phyloP scores from a whole-genome alignment of 371 early-diverging fungal species.

The Lichtheimia hyalospora region DNA sequence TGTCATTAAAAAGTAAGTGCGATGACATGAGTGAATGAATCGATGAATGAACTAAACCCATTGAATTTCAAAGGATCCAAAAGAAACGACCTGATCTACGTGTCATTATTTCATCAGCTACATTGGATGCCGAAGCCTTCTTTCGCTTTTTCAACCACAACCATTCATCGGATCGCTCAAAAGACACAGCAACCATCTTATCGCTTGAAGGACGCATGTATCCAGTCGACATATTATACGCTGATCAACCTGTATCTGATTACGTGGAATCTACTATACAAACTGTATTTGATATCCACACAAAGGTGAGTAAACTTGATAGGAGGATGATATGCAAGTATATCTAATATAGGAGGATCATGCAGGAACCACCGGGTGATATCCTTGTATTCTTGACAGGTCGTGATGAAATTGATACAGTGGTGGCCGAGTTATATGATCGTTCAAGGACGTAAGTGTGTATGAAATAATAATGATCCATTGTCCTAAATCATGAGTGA shows the following conservation, averaged over 20 bases:
- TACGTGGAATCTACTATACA: slow-evolving; percentile 66
- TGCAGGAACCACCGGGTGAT: slow-evolving; percentile 66
- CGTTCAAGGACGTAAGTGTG: slow-evolving; percentile 51
- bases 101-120: slow-evolving; percentile 82
- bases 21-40: not conserved
- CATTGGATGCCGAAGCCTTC: slow-evolving; percentile 70
- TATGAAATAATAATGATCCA: not conserved
- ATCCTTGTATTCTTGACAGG: slow-evolving; percentile 88
- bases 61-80: slow-evolving; percentile 46
- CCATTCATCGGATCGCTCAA: slow-evolving; percentile 24
- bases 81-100: slow-evolving; percentile 62
- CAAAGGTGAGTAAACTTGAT: slow-evolving; percentile 25
- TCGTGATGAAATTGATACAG: slow-evolving; percentile 78
- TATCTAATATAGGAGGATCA: not conserved
- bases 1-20: slow-evolving; percentile 66
- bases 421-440: slow-evolving; percentile 54
- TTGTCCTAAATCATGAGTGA: not conserved
- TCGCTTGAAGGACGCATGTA: slow-evolving; percentile 74
- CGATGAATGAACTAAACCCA: not conserved
- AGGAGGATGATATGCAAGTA: too few species aligned
- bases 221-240: slow-evolving; percentile 73
- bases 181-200: slow-evolving; percentile 63
- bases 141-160: slow-evolving; percentile 60
- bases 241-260: slow-evolving; percentile 53
- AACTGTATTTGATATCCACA: slow-evolving; percentile 68